Evolutionary conservation across 2,329 filamentous ascomycete genomes (phyloP), one percentile per base, ranked within the genome.

Genomic region (Drechslerella dactyloides): DNA sequence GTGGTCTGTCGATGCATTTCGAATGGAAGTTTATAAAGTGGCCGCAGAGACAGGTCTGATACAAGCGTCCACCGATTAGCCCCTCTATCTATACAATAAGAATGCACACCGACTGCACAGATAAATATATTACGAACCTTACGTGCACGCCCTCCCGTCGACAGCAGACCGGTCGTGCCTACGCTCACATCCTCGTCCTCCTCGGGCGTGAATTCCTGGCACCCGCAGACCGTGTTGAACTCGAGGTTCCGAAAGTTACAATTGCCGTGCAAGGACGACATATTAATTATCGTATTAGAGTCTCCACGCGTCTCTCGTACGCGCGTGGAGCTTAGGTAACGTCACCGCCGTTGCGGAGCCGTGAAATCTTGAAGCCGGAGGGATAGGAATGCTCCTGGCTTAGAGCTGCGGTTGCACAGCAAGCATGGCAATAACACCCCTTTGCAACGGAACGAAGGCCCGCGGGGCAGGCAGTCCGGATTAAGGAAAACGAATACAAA

Each of bases 231-330:
- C 15, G 66, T 70, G 50, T 70, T 70, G 54, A 64, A 64, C 60
- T 70, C 66, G 23, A 70, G 66, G 24, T 70, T 70, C 42, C 66
- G 66, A 64, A 64, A 70, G 50, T 70, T 70, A 35, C 66, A 70
- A 70, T 70, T 70, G 66, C 59, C 66, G 44, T 70, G 37, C 11
- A 46, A 59, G 40, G 60, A 42, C 40, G 66, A 52, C 66, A 70
- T 70, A 30, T 27, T 56, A 27, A 4, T 54, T 35, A 46, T 57
- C 30, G 1, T 35, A 24, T 17, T 35, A 44, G 10, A 21, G 24
- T 33, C 21, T 19, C 24, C 35, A 51, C 23, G 19, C 40, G 42
- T 24, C 21, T 61, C 10, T n/a, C 37, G 13, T 17, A 7, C 19
- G 27, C 2, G 37, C 37, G 37, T 42, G 37, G 37, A 17, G 37